Evolutionary conservation across 2,329 filamentous ascomycete genomes (phyloP).

Genomic region (Tolypocladium ovalisporum): DNA sequence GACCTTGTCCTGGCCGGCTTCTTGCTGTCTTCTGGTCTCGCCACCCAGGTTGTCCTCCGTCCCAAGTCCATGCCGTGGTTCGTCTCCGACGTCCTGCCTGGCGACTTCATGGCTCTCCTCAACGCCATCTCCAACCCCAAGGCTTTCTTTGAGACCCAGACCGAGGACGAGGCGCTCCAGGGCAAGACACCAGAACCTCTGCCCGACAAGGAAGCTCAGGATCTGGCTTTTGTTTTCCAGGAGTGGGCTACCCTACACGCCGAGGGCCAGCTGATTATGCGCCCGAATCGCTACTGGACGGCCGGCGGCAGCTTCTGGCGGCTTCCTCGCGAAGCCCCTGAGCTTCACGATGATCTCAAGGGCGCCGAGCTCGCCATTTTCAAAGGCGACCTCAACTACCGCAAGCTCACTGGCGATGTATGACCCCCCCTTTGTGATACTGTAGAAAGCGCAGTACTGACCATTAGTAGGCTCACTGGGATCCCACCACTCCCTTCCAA

Average conservation of each 20-base stretch:
- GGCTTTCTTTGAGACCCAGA: slow-evolving; percentile 64
- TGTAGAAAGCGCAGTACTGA: background rate
- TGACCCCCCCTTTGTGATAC: slow-evolving; percentile 16
- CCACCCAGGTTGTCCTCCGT: slow-evolving; percentile 78
- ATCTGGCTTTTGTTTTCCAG: slow-evolving; percentile 67
- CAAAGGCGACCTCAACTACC: slow-evolving; percentile 95
- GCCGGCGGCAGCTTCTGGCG: slow-evolving; percentile 81
- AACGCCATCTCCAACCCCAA: slow-evolving; percentile 68
- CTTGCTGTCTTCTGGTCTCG: slow-evolving; percentile 71
- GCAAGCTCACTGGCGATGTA: slow-evolving; percentile 85
- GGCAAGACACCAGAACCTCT: slow-evolving; percentile 51
- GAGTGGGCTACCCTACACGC: slow-evolving; percentile 73
- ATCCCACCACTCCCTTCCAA: slow-evolving; percentile 75
- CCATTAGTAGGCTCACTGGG: slow-evolving; percentile 45
- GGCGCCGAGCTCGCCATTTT: slow-evolving; percentile 82
- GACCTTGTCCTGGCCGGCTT: slow-evolving; percentile 89
- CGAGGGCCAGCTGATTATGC: slow-evolving; percentile 72
- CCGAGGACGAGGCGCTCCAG: slow-evolving; percentile 52
- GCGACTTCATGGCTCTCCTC: slow-evolving; percentile 75
- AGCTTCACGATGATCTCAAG: slow-evolving; percentile 67
- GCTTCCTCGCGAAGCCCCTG: slow-evolving; percentile 56
- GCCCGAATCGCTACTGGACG: slow-evolving; percentile 89
- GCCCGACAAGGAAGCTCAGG: slow-evolving; percentile 52
- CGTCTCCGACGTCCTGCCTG: slow-evolving; percentile 85
- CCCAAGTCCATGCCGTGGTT: slow-evolving; percentile 98